phyloP scores from a whole-genome alignment of 352 stramenopile species.

The Pythium sukuiense region DNA sequence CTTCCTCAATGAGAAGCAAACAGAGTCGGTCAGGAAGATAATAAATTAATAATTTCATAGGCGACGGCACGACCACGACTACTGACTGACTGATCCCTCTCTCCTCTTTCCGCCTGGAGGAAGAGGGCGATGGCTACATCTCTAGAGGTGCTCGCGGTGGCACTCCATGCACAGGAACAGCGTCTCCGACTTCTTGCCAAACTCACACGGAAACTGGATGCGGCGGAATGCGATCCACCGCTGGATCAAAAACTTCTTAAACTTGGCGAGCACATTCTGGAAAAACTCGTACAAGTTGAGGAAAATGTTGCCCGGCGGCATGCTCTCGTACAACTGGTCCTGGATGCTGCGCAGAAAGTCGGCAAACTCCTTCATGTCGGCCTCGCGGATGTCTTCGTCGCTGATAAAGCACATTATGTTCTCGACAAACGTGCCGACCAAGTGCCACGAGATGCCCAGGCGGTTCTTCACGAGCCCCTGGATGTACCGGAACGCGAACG shows the following conservation, averaged over 20 bases:
- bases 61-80: neutral
- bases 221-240: constrained; percentile 50
- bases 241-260: constrained; percentile 71
- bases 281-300: constrained; percentile 64
- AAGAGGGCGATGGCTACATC: neutral
- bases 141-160: constrained; percentile 73
- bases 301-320: constrained; percentile 56
- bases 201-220: constrained; percentile 75
- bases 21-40: neutral
- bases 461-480: constrained; percentile 55
- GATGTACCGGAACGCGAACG: constrained; percentile 66
- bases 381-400: constrained; percentile 75
- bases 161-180: constrained; percentile 86
- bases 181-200: constrained; percentile 74
- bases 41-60: constrained; percentile 7
- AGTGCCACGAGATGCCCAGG: constrained; percentile 63
- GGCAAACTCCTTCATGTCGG: constrained; percentile 57
- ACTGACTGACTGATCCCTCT: neutral
- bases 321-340: constrained; percentile 26
- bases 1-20: neutral
- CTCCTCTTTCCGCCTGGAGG: neutral
- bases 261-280: constrained; percentile 51
- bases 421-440: constrained; percentile 61
- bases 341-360: constrained; percentile 49
- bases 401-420: constrained; percentile 66